Evolutionary conservation across 2,329 filamentous ascomycete genomes (phyloP), one percentile per base, ranked within the genome.

Genomic region (Fusarium sp.): DNA sequence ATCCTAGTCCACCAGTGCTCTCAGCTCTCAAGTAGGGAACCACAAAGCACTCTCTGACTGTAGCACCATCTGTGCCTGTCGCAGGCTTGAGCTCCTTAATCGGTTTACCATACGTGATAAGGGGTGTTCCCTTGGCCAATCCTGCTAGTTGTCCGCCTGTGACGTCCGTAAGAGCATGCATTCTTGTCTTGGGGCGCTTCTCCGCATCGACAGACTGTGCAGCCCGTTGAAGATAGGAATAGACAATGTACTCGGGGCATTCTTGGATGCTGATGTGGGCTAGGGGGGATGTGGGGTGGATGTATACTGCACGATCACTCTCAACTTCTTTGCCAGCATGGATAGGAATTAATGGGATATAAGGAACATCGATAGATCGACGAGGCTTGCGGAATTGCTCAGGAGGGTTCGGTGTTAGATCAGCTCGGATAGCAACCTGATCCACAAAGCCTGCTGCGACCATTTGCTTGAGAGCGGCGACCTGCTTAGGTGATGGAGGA

Each of bases 361-460:
- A 99, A 0, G 95, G 93, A 5, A 98, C 93, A 74, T 98, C 94
- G 71, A 96, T 97, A 3, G 95, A 93, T n/a, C 94, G 89, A 54
- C 89, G 90, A 1, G 95, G 93, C 68, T 92, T 93, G 20, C 91
- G 86, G 48, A 85, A 82, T 57, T 87, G 82, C 67, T 91, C 90
- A 2, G 91, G 90, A 1, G 93, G 92, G 15, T 86, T 87, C 1
- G 94, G 93, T 0, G 93, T 87, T n/a, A 94, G 85, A 80, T 99
- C 95, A 7, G 93, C 93, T 66, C 96, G 93, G 74, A 98, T 94
- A 48, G 96, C 96, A 42, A 99, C 88, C 74, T 98, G 93, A 81
- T 99, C 96, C 76, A 98, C 90, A 83, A 98, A 98, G 2, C 95
- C 96, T 0, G 94, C 92, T 0, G 95, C 93, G 26, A 93, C 90